These are phyloP conservation scores for Phragmites australis DNA, from an alignment of 176 grass and related monocot genomes.

Conservation along the genomic window DNA sequence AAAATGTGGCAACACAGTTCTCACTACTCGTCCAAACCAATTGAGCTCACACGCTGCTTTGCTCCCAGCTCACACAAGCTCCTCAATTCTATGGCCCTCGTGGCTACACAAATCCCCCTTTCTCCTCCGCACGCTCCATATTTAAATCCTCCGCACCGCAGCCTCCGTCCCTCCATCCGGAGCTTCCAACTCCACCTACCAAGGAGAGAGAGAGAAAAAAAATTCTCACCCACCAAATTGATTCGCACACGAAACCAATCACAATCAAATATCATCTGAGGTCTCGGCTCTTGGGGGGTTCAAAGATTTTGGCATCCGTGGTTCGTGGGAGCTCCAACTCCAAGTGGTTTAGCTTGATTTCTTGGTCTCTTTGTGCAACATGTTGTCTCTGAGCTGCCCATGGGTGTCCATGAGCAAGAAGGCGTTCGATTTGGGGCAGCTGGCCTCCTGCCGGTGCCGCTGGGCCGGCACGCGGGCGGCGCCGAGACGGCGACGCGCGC, in stretches of 20 bases:
- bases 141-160: conserved; percentile 46
- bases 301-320: conserved; percentile 16
- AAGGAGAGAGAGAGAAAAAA: neutral
- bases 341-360: no score
- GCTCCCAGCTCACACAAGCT: neutral
- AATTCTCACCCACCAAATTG: conserved; percentile 13
- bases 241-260: conserved; percentile 37
- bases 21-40: neutral
- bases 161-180: conserved; percentile 20
- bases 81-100: conserved; percentile 36
- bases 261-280: neutral
- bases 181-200: neutral
- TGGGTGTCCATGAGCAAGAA: conserved; percentile 54
- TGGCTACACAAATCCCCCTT: conserved; percentile 31
- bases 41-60: neutral
- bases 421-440: conserved; percentile 38
- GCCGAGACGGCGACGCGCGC: conserved; percentile 51
- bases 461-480: conserved; percentile 10
- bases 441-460: conserved; percentile 37
- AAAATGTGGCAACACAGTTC: neutral
- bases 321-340: no score
- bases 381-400: conserved; percentile 72
- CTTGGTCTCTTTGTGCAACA: conserved; percentile 26
- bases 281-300: neutral
- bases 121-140: conserved; percentile 35